Conservation (phyloP, 2,329 filamentous ascomycete species). For the Arthrinium puccinioides region DNA sequence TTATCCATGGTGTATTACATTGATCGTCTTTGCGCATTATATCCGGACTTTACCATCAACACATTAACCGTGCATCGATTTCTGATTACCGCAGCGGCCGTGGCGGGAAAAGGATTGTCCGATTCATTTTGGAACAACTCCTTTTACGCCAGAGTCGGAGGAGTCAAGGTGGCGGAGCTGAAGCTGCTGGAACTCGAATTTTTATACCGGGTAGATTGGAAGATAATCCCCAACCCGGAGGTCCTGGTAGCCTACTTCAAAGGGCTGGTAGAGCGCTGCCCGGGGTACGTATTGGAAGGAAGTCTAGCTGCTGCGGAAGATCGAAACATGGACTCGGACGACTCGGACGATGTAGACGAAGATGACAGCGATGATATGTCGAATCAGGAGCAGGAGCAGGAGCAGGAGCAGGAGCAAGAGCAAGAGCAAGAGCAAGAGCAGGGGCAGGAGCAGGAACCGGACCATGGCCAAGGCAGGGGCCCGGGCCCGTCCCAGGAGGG, state of each 20-base stretch:
- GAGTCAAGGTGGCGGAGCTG: constrained; percentile 82
- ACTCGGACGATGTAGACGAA: constrained; percentile 23
- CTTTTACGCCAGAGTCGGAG: constrained; percentile 89
- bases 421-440: too few species aligned
- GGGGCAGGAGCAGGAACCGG: too few species aligned
- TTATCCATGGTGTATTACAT: constrained; percentile 99
- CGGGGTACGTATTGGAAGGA: constrained; percentile 45
- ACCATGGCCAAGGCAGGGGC: too few species aligned
- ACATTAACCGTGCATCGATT: constrained; percentile 96
- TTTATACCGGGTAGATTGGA: constrained; percentile 87
- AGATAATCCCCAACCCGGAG: constrained; percentile 92
- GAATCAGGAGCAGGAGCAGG: too few species aligned
- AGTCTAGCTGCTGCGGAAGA: constrained; percentile 19
- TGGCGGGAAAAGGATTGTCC: constrained; percentile 90
- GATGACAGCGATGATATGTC: constrained; percentile 23
- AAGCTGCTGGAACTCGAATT: constrained; percentile 92
- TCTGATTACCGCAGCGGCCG: constrained; percentile 89
- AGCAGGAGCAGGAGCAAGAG: too few species aligned
- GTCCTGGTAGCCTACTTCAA: constrained; percentile 89
- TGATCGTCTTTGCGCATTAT: constrained; percentile 84
- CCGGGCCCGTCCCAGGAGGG: too few species aligned
- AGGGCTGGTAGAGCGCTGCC: constrained; percentile 66
- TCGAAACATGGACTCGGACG: constrained; percentile 12
- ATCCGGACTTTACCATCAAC: constrained; percentile 92
- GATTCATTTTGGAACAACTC: constrained; percentile 99